These are phyloP conservation scores for Thuidium tamariscinum DNA, from an alignment of 225 moss, liverwort and hornwort species.

Conservation along the genomic window DNA sequence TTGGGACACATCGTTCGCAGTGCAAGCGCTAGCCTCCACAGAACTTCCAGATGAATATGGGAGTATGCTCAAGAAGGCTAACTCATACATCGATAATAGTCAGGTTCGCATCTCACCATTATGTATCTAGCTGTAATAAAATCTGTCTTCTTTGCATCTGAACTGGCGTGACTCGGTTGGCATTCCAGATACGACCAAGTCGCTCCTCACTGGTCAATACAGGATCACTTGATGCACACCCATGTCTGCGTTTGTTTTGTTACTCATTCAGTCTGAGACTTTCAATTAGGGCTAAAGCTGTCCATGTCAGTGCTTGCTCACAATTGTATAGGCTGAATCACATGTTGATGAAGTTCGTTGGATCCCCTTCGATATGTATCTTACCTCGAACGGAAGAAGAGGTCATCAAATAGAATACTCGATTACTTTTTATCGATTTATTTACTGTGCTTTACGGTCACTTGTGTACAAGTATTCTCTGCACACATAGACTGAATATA, in stretches of 20 bases:
- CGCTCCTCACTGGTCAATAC: background rate
- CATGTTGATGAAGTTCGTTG: background rate
- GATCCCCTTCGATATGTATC: background rate
- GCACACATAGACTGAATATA: background rate
- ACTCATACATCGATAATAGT: conserved; percentile 36
- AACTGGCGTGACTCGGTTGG: background rate
- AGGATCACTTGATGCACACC: background rate
- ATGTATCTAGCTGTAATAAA: background rate
- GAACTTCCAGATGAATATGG: conserved; percentile 52
- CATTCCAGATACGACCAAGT: background rate
- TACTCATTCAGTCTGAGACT: background rate
- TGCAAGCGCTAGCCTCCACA: conserved; percentile 75
- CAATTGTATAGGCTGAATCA: background rate
- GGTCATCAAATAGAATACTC: background rate
- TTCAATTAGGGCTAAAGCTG: background rate
- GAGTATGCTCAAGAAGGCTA: conserved; percentile 67
- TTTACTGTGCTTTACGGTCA: background rate
- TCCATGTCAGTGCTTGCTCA: background rate
- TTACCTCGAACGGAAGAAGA: background rate
- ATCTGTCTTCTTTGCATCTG: background rate
- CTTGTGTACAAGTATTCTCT: background rate
- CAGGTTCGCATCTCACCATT: conserved; percentile 39
- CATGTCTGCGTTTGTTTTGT: background rate
- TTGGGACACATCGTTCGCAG: conserved; percentile 87
- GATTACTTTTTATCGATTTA: background rate